Conservation (phyloP, 805 yeast genomes). For the Cyberlindnera maclurae region DNA sequence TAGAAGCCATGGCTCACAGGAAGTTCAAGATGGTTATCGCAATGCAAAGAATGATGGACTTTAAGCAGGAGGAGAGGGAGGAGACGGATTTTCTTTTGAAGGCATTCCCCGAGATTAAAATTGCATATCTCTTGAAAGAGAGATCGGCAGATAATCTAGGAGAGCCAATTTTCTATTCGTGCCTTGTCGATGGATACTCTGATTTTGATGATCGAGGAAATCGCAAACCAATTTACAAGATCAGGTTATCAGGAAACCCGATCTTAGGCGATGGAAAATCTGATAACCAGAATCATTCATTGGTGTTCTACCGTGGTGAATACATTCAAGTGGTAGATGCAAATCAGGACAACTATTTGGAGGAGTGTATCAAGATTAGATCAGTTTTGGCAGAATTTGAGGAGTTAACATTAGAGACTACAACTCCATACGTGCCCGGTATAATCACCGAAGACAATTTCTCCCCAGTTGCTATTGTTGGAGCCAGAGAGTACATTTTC, state of each 20-base stretch:
- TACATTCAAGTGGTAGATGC: constrained; percentile 94
- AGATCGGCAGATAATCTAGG: constrained; percentile 19
- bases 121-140: constrained; percentile 50
- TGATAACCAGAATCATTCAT: constrained; percentile 86
- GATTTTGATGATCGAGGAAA: constrained; percentile 46
- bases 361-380: constrained; percentile 87
- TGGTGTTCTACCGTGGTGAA: constrained; percentile 88
- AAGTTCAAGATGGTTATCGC: constrained; percentile 79
- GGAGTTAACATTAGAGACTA: constrained; percentile 49
- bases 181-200: constrained; percentile 58
- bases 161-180: constrained; percentile 45
- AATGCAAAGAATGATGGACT: constrained; percentile 76
- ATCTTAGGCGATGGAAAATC: constrained; percentile 95
- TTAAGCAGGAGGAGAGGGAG: constrained; percentile 56
- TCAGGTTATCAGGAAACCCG: constrained; percentile 88
- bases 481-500: constrained; percentile 92
- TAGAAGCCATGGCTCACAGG: constrained; percentile 66
- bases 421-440: constrained; percentile 58
- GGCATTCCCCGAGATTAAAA: constrained; percentile 61
- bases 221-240: constrained; percentile 53
- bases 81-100: constrained; percentile 62
- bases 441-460: constrained; percentile 31
- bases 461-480: constrained; percentile 81
- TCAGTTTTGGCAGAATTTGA: constrained; percentile 88
- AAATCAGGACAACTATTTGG: constrained; percentile 91